Evolutionary conservation across 371 early-diverging fungal species (phyloP), one percentile per base, ranked within the genome.

Genomic region (Lichtheimia ornata): DNA sequence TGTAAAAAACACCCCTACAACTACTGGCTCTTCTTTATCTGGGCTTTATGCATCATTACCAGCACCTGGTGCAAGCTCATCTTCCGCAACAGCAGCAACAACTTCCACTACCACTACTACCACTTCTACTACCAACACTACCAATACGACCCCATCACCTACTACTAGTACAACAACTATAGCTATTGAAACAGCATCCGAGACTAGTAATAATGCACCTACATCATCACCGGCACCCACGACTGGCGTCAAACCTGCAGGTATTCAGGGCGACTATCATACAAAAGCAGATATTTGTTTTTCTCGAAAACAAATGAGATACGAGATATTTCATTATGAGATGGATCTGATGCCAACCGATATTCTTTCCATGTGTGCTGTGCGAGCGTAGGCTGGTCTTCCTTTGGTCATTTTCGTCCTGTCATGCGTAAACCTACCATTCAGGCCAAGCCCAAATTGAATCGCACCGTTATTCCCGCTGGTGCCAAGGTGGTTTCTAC

Each of bases 391-490:
- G 81, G 81, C 13, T 81, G 81, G 81, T 72, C 78, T 11, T 64
- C 71, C 13, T 61, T 66, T 59, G 67, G 65, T 52, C 76, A 74
- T 17, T 81, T 81, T 60, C 72, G 78, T 44, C 81, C 81, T 18
- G 73, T 78, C 35, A 62, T 76, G 47, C 81, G 81, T 44, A 68
- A 72, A 49, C 82, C 82, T 7, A 71, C 72, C 1, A 70, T 76
- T 17, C 78, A 76, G 52, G 82, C 78, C 40, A 81, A 77, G 44
- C 81, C 81, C 9, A 77, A 75, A 43, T 50, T 78, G 6, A 66
- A 71, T 25, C 68, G 68, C 54, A 67, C 81, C n/a, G 73, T 76
- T 5, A 78, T 76, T 51, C 76, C 79, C 13, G 65, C 72, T 25
- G 82, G 78, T 2, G 76, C 78, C 11, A 77, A 71, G 9, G 18